Evolutionary conservation across 2,329 filamentous ascomycete genomes (phyloP).

Genomic region (Monilinia laxa): DNA sequence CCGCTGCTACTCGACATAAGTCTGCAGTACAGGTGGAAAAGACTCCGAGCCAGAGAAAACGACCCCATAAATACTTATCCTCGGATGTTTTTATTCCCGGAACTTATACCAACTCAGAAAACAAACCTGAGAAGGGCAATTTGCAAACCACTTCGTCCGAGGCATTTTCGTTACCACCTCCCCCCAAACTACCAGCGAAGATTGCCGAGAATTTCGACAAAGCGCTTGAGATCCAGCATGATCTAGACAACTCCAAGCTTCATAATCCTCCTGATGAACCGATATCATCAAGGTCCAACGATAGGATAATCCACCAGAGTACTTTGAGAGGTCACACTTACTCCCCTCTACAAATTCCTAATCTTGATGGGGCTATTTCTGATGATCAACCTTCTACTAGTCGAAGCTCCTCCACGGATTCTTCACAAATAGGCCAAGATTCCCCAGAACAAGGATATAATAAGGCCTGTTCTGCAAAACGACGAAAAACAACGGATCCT

Average conservation of each 20-base stretch:
- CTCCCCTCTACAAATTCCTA: background rate
- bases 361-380: slow-evolving; percentile 6
- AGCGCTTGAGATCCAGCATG: background rate
- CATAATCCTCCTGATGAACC: background rate
- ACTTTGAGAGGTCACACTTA: background rate
- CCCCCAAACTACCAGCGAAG: background rate
- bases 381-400: background rate
- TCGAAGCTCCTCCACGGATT: background rate
- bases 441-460: background rate
- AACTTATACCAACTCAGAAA: slow-evolving; percentile 26
- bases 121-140: background rate
- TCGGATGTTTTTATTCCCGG: slow-evolving; percentile 30
- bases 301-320: background rate
- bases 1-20: slow-evolving; percentile 24
- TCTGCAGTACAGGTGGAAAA: slow-evolving; percentile 34
- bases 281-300: slow-evolving; percentile 1
- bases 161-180: background rate
- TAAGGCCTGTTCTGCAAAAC: background rate
- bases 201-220: background rate
- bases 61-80: slow-evolving; percentile 17
- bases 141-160: background rate
- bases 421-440: background rate
- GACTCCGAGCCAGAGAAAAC: slow-evolving; percentile 24
- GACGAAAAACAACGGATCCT: slow-evolving; percentile 5
- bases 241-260: background rate